Percentiles rank a stretch among this genome's conserved stretches.
Conservation (phyloP, 2,329 filamentous ascomycete species). For the Knoxdaviesia proteae region DNA sequence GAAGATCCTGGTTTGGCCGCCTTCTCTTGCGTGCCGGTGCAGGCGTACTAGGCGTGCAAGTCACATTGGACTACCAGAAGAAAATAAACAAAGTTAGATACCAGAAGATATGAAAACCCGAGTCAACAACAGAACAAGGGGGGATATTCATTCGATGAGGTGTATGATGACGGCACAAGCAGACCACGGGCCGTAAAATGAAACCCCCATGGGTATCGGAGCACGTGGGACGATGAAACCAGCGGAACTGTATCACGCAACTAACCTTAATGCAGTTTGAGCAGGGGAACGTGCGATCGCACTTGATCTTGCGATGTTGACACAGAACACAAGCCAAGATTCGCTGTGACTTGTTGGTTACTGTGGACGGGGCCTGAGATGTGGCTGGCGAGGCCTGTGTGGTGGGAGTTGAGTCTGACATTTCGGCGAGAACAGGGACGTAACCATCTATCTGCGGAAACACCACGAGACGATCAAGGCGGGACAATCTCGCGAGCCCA, state of each 20-base stretch:
- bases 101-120: not conserved
- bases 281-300: conserved; percentile 36
- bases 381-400: no score
- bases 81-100: conserved; percentile 2
- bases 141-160: not conserved
- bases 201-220: not conserved
- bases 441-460: no score
- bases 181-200: not conserved
- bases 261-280: conserved; percentile 38
- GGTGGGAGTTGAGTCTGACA: no score
- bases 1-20: conserved; percentile 38
- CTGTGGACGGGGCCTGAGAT: no score
- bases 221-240: no score
- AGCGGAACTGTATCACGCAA: not conserved
- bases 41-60: conserved; percentile 37
- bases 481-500: no score
- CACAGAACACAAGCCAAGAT: conserved; percentile 35
- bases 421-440: no score
- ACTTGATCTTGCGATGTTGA: conserved; percentile 42
- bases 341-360: conserved; percentile 18
- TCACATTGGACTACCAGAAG: conserved; percentile 29
- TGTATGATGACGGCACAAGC: not conserved
- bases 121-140: not conserved
- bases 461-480: no score
- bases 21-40: conserved; percentile 37